Percentiles rank a stretch among this genome's conserved stretches.
Conservation (phyloP, 345 rosid genomes). For the Lepidium aucheri region DNA sequence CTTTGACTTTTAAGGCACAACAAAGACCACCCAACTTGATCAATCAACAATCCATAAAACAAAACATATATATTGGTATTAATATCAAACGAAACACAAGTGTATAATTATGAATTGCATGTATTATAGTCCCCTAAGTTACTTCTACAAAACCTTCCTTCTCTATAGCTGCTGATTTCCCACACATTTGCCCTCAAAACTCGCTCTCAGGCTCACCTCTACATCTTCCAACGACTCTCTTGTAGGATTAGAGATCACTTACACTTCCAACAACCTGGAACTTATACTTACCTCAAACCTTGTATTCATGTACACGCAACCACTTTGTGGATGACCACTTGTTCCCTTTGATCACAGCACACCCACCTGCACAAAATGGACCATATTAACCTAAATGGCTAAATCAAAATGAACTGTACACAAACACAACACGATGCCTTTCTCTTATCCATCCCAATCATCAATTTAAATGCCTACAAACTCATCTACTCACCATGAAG, state of each 20-base stretch:
- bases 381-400: not conserved
- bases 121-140: not conserved
- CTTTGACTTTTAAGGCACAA: not conserved
- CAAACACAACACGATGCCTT: not conserved
- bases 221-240: not conserved
- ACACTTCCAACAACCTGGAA: not conserved
- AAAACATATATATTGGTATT: not conserved
- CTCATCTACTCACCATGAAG: conserved; percentile 65
- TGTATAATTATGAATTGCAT: not conserved
- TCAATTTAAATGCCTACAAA: not conserved
- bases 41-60: not conserved
- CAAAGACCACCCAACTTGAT: conserved; percentile 8
- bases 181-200: not conserved
- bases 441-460: not conserved
- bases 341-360: conserved; percentile 84
- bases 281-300: conserved; percentile 31
- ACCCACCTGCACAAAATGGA: conserved; percentile 56
- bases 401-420: not conserved
- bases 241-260: not conserved
- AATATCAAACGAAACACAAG: not conserved
- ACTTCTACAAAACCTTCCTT: not conserved
- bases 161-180: not conserved
- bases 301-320: conserved; percentile 76
- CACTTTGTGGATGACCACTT: conserved; percentile 98
- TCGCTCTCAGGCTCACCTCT: not conserved